Evolutionary conservation across 768 basidiomycete species (phyloP).

Genomic region (Nevesoporus exiguus): DNA sequence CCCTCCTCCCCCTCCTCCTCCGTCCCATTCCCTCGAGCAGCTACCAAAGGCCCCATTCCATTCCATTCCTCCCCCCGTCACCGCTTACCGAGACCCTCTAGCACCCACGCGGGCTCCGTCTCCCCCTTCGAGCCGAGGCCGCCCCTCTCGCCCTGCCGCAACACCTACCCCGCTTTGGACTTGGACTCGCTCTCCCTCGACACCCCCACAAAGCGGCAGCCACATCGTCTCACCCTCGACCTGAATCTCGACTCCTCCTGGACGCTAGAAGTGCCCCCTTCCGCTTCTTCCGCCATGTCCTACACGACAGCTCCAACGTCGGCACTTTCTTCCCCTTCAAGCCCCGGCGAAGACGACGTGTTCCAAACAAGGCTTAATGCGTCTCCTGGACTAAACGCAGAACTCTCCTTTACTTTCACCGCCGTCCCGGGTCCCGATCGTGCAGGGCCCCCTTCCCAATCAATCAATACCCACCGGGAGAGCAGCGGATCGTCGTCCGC

Average conservation of each 20-base stretch:
- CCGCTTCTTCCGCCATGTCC: slow-evolving; percentile 17
- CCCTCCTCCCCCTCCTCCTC: too few relatives aligned
- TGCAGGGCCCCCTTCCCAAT: too few relatives aligned
- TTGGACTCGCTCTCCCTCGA: neutral
- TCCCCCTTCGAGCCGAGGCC: slow-evolving; percentile 24
- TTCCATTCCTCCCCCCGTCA: too few relatives aligned
- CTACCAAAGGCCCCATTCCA: too few relatives aligned
- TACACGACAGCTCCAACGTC: slow-evolving; percentile 19
- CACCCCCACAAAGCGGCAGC: too few relatives aligned
- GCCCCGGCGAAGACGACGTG: slow-evolving; percentile 14
- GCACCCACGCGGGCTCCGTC: slow-evolving; percentile 8
- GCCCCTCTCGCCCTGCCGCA: too few relatives aligned
- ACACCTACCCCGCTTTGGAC: neutral
- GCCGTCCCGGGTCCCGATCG: neutral
- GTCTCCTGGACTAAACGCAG: slow-evolving; percentile 3
- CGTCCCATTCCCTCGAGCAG: too few relatives aligned
- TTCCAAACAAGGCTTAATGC: slow-evolving; percentile 8
- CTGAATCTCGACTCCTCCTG: slow-evolving; percentile 18
- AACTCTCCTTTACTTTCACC: slow-evolving; percentile 10
- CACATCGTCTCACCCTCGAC: slow-evolving; percentile 26
- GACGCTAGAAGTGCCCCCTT: slow-evolving; percentile 16
- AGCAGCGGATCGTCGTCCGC: slow-evolving; percentile 16
- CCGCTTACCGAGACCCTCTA: slow-evolving; percentile 2
- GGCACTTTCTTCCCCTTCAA: slow-evolving; percentile 8
- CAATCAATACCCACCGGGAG: neutral